These are phyloP conservation scores for Eucalyptus marginata DNA, from an alignment of 345 rosid genomes.

Conservation along the genomic window DNA sequence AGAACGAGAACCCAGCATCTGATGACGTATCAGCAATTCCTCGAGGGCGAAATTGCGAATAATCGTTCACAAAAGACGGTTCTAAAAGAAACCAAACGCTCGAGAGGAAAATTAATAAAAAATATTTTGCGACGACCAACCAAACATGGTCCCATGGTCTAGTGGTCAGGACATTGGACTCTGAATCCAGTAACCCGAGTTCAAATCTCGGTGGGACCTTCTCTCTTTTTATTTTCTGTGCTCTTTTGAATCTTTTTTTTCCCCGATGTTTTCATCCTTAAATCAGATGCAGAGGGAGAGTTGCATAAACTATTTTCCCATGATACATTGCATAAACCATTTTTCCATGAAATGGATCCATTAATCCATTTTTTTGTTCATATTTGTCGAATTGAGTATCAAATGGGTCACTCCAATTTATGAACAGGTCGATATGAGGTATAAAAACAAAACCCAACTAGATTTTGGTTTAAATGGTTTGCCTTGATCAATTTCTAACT, in stretches of 20 bases:
- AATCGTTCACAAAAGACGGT: background rate
- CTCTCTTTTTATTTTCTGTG: accelerated
- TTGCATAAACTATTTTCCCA: background rate
- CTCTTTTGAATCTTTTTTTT: too few relatives aligned
- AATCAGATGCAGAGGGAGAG: background rate
- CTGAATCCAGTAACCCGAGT: conserved; percentile 97
- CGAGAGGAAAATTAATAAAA: accelerated
- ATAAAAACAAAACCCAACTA: background rate
- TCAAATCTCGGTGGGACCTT: conserved; percentile 94
- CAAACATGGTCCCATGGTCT: conserved; percentile 54
- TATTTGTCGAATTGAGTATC: background rate
- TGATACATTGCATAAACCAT: background rate
- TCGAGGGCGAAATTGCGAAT: background rate
- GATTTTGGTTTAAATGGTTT: background rate
- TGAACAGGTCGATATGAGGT: background rate
- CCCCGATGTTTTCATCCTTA: background rate
- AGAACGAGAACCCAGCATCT: background rate
- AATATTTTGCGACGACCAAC: accelerated
- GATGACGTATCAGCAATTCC: too few relatives aligned
- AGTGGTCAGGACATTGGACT: conserved; percentile 91
- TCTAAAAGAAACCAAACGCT: background rate
- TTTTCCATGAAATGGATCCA: background rate
- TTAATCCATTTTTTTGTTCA: background rate
- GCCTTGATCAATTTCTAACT: background rate
- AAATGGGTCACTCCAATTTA: background rate